A percentile compares a stretch with the other conserved stretches of the same genome.
Conservation (phyloP, 139 green algal species). For the Gonium pectorale region DNA sequence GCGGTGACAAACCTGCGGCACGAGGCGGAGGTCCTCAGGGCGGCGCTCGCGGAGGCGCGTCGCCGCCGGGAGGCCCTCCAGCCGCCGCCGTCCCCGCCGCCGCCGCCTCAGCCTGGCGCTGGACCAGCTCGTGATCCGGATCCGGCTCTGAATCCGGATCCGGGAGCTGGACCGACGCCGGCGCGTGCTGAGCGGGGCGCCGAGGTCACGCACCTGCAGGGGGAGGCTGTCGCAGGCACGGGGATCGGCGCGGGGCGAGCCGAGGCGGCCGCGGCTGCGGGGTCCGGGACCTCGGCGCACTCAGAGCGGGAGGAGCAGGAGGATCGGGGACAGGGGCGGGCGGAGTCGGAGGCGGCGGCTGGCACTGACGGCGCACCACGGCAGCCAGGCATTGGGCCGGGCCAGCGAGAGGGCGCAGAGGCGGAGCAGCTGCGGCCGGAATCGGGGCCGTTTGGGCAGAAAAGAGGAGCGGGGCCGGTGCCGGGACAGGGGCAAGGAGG, state of each 20-base stretch:
- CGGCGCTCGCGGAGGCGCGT: background rate
- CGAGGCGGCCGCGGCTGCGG: too few relatives aligned
- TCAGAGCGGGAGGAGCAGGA: background rate
- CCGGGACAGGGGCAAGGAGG: background rate
- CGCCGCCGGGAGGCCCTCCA: background rate
- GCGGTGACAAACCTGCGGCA: conserved; percentile 4
- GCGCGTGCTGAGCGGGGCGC: too few relatives aligned
- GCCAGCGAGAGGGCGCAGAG: background rate
- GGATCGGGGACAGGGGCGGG: background rate
- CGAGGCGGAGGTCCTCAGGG: background rate
- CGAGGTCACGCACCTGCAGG: too few relatives aligned
- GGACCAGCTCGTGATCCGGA: too few relatives aligned
- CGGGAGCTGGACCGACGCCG: too few relatives aligned
- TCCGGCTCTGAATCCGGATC: too few relatives aligned
- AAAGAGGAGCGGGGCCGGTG: background rate
- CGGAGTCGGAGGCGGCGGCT: background rate
- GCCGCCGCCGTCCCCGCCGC: background rate
- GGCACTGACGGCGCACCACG: background rate
- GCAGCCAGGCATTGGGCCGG: background rate
- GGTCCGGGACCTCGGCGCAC: too few relatives aligned
- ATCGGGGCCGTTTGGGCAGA: background rate
- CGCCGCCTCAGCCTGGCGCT: too few relatives aligned
- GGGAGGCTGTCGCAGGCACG: too few relatives aligned
- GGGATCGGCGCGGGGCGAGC: too few relatives aligned
- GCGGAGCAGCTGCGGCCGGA: background rate